A percentile compares a stretch with the other conserved stretches of the same genome.
Conservation (phyloP, 2,329 filamentous ascomycete species). For the Delphinella strobiligena region DNA sequence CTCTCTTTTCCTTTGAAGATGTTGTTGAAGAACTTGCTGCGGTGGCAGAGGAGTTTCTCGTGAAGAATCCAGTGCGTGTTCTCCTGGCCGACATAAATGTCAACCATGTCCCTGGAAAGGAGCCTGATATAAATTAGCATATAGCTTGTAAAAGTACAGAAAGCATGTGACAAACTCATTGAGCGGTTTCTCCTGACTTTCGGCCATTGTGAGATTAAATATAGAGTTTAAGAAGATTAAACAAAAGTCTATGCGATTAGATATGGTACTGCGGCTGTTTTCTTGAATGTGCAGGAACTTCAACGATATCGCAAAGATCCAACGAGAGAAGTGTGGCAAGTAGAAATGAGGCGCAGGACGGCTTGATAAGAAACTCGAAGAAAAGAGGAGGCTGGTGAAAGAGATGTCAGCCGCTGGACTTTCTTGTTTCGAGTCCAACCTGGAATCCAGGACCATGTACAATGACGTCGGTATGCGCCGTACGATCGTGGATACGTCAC, state of each 20-base stretch:
- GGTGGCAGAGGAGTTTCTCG: conserved; percentile 43
- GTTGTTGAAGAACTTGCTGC: conserved; percentile 41
- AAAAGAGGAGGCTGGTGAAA: background rate
- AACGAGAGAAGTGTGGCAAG: background rate
- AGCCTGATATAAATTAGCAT: no score
- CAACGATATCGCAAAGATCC: no score
- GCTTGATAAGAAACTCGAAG: background rate
- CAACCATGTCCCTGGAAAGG: conserved; percentile 41
- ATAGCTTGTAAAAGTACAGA: background rate
- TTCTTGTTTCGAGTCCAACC: no score
- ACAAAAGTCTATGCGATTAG: no score
- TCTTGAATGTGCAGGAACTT: no score
- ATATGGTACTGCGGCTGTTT: no score
- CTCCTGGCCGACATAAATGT: conserved; percentile 43
- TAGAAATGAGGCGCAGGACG: background rate
- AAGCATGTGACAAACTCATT: conserved; percentile 25
- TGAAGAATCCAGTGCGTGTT: conserved; percentile 45
- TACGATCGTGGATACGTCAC: no score
- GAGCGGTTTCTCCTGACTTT: conserved; percentile 26
- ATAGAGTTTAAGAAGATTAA: no score
- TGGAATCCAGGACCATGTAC: no score
- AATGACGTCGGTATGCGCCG: no score
- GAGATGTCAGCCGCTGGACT: background rate
- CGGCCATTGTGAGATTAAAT: conserved; percentile 11
- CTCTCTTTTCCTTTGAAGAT: conserved; percentile 34